Evolutionary conservation across 768 basidiomycete genomes (phyloP).

Genomic region (Tylopilus subfusipes): DNA sequence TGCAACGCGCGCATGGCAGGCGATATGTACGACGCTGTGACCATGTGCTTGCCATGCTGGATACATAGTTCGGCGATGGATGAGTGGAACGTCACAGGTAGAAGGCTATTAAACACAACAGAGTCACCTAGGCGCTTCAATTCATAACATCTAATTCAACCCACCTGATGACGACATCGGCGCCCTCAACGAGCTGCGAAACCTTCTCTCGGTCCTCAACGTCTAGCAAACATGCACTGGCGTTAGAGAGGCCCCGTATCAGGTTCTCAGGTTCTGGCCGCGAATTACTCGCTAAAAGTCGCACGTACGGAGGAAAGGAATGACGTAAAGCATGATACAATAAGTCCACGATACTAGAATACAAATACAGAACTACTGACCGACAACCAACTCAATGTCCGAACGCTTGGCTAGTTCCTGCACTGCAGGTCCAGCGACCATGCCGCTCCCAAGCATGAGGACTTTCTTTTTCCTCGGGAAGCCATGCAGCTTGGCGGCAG

Average conservation of each 20-base stretch:
- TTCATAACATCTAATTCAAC: slow-evolving; percentile 12
- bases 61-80: slow-evolving; percentile 73
- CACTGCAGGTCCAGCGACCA: slow-evolving; percentile 90
- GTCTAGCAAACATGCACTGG: slow-evolving; percentile 56
- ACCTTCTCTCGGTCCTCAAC: slow-evolving; percentile 48
- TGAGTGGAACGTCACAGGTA: slow-evolving; percentile 75
- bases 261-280: slow-evolving; percentile 52
- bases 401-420: slow-evolving; percentile 60
- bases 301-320: slow-evolving; percentile 2
- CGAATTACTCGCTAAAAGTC: slow-evolving; percentile 66
- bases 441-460: slow-evolving; percentile 87
- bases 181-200: slow-evolving; percentile 48
- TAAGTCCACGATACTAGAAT: slow-evolving; percentile 13
- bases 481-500: slow-evolving; percentile 3
- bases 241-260: slow-evolving; percentile 43
- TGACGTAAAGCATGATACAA: slow-evolving; percentile 10
- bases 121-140: not conserved
- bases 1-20: slow-evolving; percentile 69
- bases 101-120: slow-evolving; percentile 46
- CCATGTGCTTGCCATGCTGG: slow-evolving; percentile 62
- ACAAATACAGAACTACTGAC: slow-evolving; percentile 43
- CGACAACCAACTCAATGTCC: slow-evolving; percentile 72
- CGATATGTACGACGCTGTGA: slow-evolving; percentile 91
- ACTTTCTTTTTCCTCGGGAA: slow-evolving; percentile 54
- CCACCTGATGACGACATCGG: slow-evolving; percentile 85